Percentiles rank a stretch among this genome's conserved stretches.
These are phyloP conservation scores for Venturia pyrina DNA, from an alignment of 2,329 filamentous ascomycete species.

Conservation along the genomic window DNA sequence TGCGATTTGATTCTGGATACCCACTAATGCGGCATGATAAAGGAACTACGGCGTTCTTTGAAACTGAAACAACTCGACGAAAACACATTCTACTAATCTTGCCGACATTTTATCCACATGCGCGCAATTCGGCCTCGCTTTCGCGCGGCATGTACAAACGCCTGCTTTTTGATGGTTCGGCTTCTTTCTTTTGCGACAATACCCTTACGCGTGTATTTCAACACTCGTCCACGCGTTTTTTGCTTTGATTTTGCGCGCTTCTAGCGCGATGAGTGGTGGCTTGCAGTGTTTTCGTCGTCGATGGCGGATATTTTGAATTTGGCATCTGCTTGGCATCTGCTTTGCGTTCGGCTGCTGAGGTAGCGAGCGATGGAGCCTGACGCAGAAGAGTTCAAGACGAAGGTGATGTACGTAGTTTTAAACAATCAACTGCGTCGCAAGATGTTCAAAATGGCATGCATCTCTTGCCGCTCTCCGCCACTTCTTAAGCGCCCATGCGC, in stretches of 20 bases:
- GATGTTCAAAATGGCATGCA: neutral
- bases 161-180: neutral
- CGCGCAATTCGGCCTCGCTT: neutral
- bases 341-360: neutral
- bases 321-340: too few species aligned
- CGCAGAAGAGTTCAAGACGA: neutral
- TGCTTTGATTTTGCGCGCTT: neutral
- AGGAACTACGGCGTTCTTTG: conserved; percentile 4
- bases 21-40: conserved; percentile 9
- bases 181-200: conserved; percentile 1
- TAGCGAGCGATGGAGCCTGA: neutral
- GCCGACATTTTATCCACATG: neutral
- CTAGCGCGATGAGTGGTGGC: neutral
- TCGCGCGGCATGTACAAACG: neutral
- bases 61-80: neutral
- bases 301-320: neutral
- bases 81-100: neutral
- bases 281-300: neutral
- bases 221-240: neutral
- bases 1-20: conserved; percentile 8
- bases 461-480: neutral
- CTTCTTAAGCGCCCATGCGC: neutral
- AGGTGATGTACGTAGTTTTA: neutral
- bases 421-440: neutral
- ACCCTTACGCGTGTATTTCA: neutral